Evolutionary conservation across 2,329 filamentous ascomycete species (phyloP).

Genomic region (Mariannaea elegans): DNA sequence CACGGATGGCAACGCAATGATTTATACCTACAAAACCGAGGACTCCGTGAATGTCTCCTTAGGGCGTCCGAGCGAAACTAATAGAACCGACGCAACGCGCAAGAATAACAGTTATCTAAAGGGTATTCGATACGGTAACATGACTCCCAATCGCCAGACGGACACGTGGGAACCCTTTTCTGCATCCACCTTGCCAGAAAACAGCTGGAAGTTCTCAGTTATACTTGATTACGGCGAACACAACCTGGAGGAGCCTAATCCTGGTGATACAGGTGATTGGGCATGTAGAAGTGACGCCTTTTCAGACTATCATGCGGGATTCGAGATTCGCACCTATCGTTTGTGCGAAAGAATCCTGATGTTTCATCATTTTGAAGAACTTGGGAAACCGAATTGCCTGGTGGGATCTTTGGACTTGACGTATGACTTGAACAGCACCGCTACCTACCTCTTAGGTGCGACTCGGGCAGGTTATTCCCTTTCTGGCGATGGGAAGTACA

Average conservation of each 20-base stretch:
- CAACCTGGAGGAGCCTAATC: neutral
- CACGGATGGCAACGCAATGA: conserved; percentile 1
- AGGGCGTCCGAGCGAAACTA: neutral
- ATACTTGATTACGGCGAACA: conserved; percentile 12
- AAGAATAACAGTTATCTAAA: neutral
- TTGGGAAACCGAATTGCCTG: neutral
- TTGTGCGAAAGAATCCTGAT: conserved; percentile 6
- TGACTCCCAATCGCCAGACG: neutral
- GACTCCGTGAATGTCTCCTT: neutral
- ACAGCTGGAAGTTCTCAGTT: neutral
- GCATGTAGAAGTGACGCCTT: neutral
- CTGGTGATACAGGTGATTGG: neutral
- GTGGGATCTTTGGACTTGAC: neutral
- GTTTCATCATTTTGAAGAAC: conserved; percentile 9
- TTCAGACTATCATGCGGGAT: neutral
- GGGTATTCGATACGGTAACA: neutral
- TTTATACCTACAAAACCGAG: neutral
- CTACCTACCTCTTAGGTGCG: neutral
- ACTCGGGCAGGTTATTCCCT: neutral
- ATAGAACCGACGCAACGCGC: neutral
- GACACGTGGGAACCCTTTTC: neutral
- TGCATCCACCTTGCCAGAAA: neutral
- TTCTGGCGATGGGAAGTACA: neutral
- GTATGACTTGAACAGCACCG: neutral
- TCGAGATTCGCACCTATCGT: conserved; percentile 14